phyloP scores from a whole-genome alignment of 257 asterid species.

The Ophiorrhiza pumila region DNA sequence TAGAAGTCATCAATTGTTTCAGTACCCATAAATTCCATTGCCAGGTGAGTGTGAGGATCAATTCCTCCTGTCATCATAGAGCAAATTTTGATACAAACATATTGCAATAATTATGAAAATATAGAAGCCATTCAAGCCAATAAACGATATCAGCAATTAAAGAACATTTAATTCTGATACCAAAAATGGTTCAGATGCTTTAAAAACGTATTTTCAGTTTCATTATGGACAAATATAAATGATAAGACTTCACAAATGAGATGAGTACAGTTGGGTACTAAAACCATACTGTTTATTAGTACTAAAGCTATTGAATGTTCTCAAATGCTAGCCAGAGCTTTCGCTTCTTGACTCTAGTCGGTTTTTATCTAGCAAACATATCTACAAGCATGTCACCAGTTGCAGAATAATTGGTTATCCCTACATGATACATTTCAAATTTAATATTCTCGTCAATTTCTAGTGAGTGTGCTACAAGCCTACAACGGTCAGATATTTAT shows the following conservation, averaged over 20 bases:
- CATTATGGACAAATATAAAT: background rate
- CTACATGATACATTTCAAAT: too few relatives aligned
- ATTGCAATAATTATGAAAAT: background rate
- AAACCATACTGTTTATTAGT: background rate
- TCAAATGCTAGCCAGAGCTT: too few relatives aligned
- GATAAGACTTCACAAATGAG: background rate
- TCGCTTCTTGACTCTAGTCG: too few relatives aligned
- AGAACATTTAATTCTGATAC: background rate
- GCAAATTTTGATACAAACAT: background rate
- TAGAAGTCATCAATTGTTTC: conserved; percentile 81
- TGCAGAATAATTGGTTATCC: too few relatives aligned
- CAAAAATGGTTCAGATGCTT: background rate
- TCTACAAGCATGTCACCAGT: too few relatives aligned
- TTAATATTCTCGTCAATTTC: too few relatives aligned
- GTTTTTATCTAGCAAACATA: too few relatives aligned
- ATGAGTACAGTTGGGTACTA: background rate
- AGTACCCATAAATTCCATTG: conserved; percentile 93
- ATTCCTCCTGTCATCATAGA: conserved; percentile 69
- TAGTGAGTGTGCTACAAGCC: too few relatives aligned
- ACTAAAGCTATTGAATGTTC: background rate
- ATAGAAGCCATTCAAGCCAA: background rate
- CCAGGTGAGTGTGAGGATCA: conserved; percentile 98
- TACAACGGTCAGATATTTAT: too few relatives aligned
- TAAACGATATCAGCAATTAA: background rate
- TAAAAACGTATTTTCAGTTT: background rate